These are phyloP conservation scores for Astragalus membranaceus DNA, from an alignment of 306 rosid species.

Conservation along the genomic window DNA sequence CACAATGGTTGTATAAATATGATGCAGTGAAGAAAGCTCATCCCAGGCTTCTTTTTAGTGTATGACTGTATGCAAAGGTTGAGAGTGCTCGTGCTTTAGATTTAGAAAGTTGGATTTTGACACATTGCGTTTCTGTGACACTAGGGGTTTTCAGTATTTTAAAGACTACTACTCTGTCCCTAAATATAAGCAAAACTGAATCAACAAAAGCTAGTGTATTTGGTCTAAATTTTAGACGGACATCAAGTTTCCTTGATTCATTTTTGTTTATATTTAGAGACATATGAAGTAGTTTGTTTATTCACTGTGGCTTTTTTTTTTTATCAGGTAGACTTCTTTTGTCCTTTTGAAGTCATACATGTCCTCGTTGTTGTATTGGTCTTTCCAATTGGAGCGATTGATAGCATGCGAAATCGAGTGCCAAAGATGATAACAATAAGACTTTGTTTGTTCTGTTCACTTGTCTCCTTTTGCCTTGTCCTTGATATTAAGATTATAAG, in stretches of 20 bases:
- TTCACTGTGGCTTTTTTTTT: neutral
- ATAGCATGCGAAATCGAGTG: neutral
- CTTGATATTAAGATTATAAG: too few relatives aligned
- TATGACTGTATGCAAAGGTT: neutral
- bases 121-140: neutral
- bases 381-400: neutral
- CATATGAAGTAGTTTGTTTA: too few relatives aligned
- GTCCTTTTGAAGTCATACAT: neutral
- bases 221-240: too few relatives aligned
- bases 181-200: too few relatives aligned
- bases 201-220: too few relatives aligned
- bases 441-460: too few relatives aligned
- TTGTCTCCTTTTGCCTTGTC: too few relatives aligned
- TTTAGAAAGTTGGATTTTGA: neutral
- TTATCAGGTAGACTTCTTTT: neutral
- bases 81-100: slow-evolving; percentile 1
- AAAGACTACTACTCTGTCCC: too few relatives aligned
- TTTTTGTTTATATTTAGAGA: too few relatives aligned
- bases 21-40: slow-evolving; percentile 2
- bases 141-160: neutral
- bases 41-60: neutral
- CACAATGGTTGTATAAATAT: neutral
- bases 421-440: neutral
- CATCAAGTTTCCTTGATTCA: too few relatives aligned
- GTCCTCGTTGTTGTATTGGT: neutral